Percentiles rank a stretch among this genome's conserved stretches.
phyloP scores from a whole-genome alignment of 2,329 filamentous ascomycete species.

The Neofusicoccum parvum region DNA sequence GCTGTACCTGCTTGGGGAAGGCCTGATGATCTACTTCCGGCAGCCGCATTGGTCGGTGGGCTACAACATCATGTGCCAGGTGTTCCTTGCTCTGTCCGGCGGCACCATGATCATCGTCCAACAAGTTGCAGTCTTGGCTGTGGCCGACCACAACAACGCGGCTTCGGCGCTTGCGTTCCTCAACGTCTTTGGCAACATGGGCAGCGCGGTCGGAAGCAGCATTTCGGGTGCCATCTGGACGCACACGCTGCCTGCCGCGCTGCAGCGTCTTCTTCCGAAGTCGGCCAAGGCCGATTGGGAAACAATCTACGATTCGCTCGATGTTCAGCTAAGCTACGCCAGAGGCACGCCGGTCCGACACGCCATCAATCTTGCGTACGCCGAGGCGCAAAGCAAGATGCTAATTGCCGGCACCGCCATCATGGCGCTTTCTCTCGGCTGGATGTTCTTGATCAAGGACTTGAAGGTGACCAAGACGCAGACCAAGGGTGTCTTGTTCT shows the following conservation, averaged over 20 bases:
- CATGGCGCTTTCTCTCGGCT: conserved; percentile 20
- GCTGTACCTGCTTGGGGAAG: conserved; percentile 27
- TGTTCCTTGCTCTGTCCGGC: conserved; percentile 34
- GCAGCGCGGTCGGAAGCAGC: conserved; percentile 42
- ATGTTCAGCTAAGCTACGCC: conserved; percentile 56
- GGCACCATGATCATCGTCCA: conserved; percentile 33
- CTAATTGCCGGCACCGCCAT: conserved; percentile 19
- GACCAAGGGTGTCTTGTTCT: conserved; percentile 24
- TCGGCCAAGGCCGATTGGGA: conserved; percentile 39
- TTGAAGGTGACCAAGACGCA: conserved; percentile 23
- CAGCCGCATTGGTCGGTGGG: background rate
- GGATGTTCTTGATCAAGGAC: conserved; percentile 25
- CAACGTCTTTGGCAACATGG: conserved; percentile 62
- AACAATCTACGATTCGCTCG: conserved; percentile 55
- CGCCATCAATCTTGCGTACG: conserved; percentile 41
- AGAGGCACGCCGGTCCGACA: conserved; percentile 53
- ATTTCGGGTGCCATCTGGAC: conserved; percentile 68
- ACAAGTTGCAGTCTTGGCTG: conserved; percentile 15
- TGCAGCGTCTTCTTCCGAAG: conserved; percentile 51
- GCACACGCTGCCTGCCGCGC: conserved; percentile 57
- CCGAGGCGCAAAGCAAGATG: conserved; percentile 40
- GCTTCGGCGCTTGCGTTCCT: conserved; percentile 64
- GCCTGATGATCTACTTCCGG: conserved; percentile 33
- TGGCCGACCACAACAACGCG: conserved; percentile 56
- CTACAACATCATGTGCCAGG: conserved; percentile 33